Percentiles rank a stretch among this genome's conserved stretches.
These are phyloP conservation scores for Yamadazyma diddensiae DNA, from an alignment of 1,139 yeast genomes.

Conservation along the genomic window DNA sequence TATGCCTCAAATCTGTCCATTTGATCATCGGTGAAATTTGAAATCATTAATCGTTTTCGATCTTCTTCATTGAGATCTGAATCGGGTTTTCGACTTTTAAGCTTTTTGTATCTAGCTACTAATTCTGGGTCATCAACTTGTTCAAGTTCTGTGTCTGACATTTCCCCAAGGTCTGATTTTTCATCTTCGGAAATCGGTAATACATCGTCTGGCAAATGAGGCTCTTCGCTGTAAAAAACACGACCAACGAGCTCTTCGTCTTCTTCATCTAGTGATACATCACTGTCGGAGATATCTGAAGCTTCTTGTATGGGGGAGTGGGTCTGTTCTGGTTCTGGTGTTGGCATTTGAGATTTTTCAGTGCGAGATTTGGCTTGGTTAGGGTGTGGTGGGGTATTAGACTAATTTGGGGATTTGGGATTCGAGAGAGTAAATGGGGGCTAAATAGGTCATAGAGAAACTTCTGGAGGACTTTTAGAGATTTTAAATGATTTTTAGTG, in stretches of 20 bases:
- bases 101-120: conserved; percentile 27
- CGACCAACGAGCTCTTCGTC: conserved; percentile 48
- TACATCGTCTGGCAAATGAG: conserved; percentile 12
- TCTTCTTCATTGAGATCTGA: conserved; percentile 42
- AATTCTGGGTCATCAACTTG: conserved; percentile 39
- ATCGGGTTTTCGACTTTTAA: conserved; percentile 23
- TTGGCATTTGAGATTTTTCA: too few relatives aligned
- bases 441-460: too few relatives aligned
- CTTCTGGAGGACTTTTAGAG: too few relatives aligned
- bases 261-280: conserved; percentile 45
- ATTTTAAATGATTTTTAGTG: too few relatives aligned
- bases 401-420: too few relatives aligned
- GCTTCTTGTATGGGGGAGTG: not conserved
- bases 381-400: too few relatives aligned
- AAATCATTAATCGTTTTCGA: conserved; percentile 61
- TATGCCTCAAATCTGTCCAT: conserved; percentile 86
- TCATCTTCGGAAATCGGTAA: conserved; percentile 26
- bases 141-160: conserved; percentile 24
- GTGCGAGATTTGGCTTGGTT: too few relatives aligned
- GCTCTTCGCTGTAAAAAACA: conserved; percentile 35
- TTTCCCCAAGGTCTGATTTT: conserved; percentile 13
- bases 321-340: too few relatives aligned
- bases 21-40: conserved; percentile 77
- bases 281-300: conserved; percentile 23
- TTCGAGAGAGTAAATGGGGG: too few relatives aligned